A percentile compares a stretch with the other conserved stretches of the same genome.
Conservation (phyloP, 345 rosid genomes). For the Clausena lansium region DNA sequence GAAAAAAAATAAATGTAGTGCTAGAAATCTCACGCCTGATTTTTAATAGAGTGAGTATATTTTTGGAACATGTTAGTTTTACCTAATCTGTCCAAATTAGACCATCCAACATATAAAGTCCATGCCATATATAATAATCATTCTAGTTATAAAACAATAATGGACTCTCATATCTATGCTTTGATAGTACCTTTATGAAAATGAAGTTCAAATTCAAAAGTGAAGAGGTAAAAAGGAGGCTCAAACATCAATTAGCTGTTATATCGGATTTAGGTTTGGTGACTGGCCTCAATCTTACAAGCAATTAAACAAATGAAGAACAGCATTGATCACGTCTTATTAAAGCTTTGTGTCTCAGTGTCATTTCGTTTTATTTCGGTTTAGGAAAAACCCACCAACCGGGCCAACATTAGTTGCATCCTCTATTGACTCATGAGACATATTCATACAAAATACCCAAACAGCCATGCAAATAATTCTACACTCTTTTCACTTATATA, state of each 20-base stretch:
- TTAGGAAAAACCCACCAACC: constrained; percentile 48
- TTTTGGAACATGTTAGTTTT: constrained; percentile 1
- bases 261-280: constrained; percentile 26
- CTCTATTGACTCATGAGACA: constrained; percentile 43
- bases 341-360: neutral
- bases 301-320: neutral
- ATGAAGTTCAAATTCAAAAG: neutral
- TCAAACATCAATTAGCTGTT: constrained; percentile 1
- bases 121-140: neutral
- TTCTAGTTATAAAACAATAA: neutral
- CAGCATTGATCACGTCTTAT: neutral
- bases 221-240: neutral
- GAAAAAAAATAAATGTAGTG: neutral
- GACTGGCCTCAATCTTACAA: constrained; percentile 17
- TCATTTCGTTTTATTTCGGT: constrained; percentile 25
- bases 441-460: constrained; percentile 23
- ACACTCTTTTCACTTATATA: constrained; percentile 27
- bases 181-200: neutral
- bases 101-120: constrained; percentile 24
- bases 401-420: constrained; percentile 62
- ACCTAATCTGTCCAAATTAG: constrained; percentile 21
- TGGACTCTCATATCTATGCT: neutral
- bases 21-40: neutral
- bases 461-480: constrained; percentile 1
- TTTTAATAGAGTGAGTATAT: neutral